phyloP scores from a whole-genome alignment of 495 filamentous ascomycete species.

The Hypoxylon rickii region DNA sequence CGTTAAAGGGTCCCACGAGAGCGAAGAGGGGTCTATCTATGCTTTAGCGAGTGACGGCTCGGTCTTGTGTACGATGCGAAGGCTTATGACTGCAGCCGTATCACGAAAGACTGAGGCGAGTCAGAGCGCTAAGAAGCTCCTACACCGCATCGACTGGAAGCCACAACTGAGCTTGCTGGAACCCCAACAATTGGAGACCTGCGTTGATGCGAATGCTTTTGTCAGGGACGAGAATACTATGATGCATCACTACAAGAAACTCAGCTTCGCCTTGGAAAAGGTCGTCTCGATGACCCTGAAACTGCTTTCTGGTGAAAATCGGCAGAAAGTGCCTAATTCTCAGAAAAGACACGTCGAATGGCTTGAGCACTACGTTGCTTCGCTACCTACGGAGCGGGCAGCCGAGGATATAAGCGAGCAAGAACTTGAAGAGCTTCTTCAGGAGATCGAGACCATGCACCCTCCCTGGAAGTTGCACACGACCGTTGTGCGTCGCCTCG shows the following conservation, averaged over 20 bases:
- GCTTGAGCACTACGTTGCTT: constrained; percentile 30
- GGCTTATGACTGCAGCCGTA: constrained; percentile 20
- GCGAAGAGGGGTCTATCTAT: constrained; percentile 27
- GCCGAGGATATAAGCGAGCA: neutral
- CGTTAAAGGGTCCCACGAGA: constrained; percentile 5
- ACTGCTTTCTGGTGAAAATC: constrained; percentile 12
- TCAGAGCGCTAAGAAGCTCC: constrained; percentile 25
- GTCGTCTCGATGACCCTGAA: constrained; percentile 20
- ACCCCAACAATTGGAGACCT: constrained; percentile 19
- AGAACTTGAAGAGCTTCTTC: neutral
- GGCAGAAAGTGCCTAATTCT: constrained; percentile 4
- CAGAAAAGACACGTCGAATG: constrained; percentile 32
- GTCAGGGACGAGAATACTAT: constrained; percentile 21
- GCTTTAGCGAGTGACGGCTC: constrained; percentile 37
- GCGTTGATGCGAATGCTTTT: constrained; percentile 20
- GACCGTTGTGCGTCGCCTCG: constrained; percentile 37
- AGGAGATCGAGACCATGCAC: constrained; percentile 2
- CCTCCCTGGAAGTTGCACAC: constrained; percentile 37
- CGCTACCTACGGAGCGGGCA: neutral
- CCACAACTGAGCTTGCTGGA: constrained; percentile 38
- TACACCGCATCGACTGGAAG: constrained; percentile 40
- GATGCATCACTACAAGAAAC: constrained; percentile 18
- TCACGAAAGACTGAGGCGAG: constrained; percentile 9
- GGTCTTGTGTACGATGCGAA: constrained; percentile 29
- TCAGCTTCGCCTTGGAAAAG: constrained; percentile 19